Percentiles rank a stretch among this genome's conserved stretches.
These are phyloP conservation scores for Nosema bombycis DNA, from an alignment of 371 early-diverging fungal species.

Conservation along the genomic window DNA sequence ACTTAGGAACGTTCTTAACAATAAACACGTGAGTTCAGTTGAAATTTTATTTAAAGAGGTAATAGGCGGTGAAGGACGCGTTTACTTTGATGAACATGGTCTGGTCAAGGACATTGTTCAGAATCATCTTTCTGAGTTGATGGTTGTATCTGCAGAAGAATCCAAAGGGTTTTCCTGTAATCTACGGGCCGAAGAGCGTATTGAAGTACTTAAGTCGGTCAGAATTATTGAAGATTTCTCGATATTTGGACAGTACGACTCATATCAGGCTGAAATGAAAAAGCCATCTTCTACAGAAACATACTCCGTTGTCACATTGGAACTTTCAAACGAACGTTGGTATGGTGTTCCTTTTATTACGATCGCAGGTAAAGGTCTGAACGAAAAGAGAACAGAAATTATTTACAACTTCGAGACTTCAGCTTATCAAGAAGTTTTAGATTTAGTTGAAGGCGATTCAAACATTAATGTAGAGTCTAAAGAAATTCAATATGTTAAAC, in stretches of 20 bases:
- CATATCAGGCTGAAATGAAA: conserved; percentile 46
- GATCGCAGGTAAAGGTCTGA: conserved; percentile 61
- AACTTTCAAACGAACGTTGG: conserved; percentile 33
- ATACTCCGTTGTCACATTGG: conserved; percentile 35
- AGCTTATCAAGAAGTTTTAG: conserved; percentile 2
- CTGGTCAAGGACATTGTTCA: conserved; percentile 97
- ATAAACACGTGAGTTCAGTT: conserved; percentile 74
- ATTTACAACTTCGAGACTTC: conserved; percentile 32
- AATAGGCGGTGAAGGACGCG: conserved; percentile 91
- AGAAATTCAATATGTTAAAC: conserved; percentile 2
- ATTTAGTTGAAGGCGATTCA: background rate
- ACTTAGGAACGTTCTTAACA: conserved; percentile 25
- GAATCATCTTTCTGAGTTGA: conserved; percentile 83
- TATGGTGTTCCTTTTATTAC: conserved; percentile 50
- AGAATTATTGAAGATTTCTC: conserved; percentile 14
- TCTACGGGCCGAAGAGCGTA: conserved; percentile 11
- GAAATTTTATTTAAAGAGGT: conserved; percentile 94
- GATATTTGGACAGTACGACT: conserved; percentile 60
- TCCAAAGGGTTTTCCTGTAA: conserved; percentile 12
- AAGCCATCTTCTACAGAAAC: conserved; percentile 57
- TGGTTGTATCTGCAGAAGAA: conserved; percentile 70
- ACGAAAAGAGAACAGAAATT: conserved; percentile 55
- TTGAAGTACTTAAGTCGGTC: conserved; percentile 15
- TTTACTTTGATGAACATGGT: conserved; percentile 96
- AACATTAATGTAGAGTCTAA: background rate